Conservation (phyloP, 352 stramenopile species). For the Phytophthora nicotianae region DNA sequence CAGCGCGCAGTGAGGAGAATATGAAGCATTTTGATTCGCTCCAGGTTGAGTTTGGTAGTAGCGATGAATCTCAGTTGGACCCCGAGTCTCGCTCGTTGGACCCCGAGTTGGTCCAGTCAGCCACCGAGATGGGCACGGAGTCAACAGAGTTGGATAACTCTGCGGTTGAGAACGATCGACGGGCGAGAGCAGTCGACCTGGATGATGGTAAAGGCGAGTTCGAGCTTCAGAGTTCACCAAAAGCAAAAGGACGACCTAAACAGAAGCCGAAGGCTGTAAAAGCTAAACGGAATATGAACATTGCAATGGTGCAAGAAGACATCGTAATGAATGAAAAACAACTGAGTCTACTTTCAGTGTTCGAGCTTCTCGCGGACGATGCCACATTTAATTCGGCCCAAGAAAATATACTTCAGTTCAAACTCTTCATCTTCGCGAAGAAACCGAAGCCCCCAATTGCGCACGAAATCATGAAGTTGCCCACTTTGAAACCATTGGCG, state of each 20-base stretch:
- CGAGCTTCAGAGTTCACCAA: background rate
- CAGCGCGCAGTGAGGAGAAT: no score
- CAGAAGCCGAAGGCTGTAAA: no score
- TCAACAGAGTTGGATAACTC: no score
- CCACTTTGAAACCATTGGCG: background rate
- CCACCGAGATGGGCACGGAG: no score
- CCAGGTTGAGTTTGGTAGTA: no score
- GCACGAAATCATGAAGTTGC: slow-evolving; percentile 4
- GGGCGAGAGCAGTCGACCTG: no score
- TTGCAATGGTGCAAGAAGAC: background rate
- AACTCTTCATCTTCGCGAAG: background rate
- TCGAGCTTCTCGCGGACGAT: background rate
- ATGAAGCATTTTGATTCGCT: no score
- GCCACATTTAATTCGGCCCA: background rate
- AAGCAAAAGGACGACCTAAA: no score
- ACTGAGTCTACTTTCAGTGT: background rate
- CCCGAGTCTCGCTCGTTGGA: no score
- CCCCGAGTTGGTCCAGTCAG: no score
- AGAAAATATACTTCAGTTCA: background rate
- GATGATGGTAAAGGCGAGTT: background rate
- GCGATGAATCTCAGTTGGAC: no score
- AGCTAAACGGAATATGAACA: background rate
- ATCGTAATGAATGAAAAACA: background rate
- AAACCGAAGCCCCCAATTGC: background rate
- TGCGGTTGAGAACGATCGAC: no score